Evolutionary conservation across 139 green algal species (phyloP).

Genomic region (Mesotaenium endlicherianum): DNA sequence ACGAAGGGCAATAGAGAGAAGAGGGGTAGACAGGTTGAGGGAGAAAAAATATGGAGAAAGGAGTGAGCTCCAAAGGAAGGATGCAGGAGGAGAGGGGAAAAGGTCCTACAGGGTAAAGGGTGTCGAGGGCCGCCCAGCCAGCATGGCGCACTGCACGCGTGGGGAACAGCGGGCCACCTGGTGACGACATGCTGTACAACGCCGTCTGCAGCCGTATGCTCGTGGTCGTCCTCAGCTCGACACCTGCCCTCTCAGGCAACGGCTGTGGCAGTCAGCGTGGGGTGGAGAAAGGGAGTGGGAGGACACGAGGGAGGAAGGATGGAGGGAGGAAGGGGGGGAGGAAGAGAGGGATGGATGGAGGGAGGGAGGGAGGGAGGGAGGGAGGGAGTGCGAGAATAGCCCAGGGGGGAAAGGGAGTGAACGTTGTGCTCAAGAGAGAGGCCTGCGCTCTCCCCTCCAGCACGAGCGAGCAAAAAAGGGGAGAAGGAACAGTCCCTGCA

Average conservation of each 20-base stretch:
- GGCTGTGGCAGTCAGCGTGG: too few species aligned
- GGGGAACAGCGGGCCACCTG: slow-evolving; percentile 47
- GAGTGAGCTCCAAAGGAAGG: background rate
- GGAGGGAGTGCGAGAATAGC: background rate
- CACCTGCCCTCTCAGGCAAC: too few species aligned
- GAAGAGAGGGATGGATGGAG: background rate
- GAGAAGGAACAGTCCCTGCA: too few species aligned
- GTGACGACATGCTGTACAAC: slow-evolving; percentile 39
- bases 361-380: too few species aligned
- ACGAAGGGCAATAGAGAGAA: slow-evolving; percentile 15
- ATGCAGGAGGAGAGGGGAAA: background rate
- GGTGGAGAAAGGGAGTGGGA: background rate
- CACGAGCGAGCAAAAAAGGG: too few species aligned
- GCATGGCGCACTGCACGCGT: slow-evolving; percentile 41
- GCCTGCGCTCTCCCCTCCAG: too few species aligned
- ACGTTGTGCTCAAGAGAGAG: too few species aligned
- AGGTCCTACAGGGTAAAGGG: background rate
- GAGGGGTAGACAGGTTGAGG: background rate
- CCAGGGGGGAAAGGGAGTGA: too few species aligned
- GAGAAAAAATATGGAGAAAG: slow-evolving; percentile 11
- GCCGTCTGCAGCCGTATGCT: slow-evolving; percentile 41
- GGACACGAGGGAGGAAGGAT: background rate
- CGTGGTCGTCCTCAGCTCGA: slow-evolving; percentile 35
- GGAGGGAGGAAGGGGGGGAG: background rate
- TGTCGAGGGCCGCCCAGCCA: background rate